Conservation (phyloP, 352 stramenopile genomes). For the Pythium coloratum region DNA sequence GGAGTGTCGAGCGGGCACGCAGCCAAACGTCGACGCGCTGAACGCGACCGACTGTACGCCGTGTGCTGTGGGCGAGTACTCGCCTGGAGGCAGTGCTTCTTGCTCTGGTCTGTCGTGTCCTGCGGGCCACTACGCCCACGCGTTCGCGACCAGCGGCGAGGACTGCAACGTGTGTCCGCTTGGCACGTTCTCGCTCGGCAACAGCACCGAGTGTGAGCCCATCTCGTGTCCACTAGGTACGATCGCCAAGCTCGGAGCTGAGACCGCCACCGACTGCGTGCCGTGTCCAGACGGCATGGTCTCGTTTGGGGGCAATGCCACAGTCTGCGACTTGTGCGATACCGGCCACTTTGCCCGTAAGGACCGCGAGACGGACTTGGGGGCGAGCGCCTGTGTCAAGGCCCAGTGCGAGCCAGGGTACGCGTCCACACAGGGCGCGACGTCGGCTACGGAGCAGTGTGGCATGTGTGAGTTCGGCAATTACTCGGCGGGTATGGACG, state of each 20-base stretch:
- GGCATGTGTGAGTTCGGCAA: conserved; percentile 31
- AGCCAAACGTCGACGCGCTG: conserved; percentile 30
- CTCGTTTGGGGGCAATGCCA: conserved; percentile 29
- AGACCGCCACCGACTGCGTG: conserved; percentile 33
- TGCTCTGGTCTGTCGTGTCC: conserved; percentile 34
- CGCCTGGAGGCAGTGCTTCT: conserved; percentile 23
- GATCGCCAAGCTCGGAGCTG: conserved; percentile 33
- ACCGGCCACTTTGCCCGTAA: conserved; percentile 30
- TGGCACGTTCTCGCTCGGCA: conserved; percentile 39
- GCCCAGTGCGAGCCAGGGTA: conserved; percentile 30
- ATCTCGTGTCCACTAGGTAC: conserved; percentile 31
- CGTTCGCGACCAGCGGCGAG: conserved; percentile 25
- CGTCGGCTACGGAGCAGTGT: conserved; percentile 28
- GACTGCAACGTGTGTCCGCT: conserved; percentile 39
- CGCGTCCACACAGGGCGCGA: conserved; percentile 17
- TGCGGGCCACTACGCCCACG: conserved; percentile 30
- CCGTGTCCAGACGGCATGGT: conserved; percentile 33
- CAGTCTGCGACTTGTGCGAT: conserved; percentile 26
- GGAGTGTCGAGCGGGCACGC: conserved; percentile 31
- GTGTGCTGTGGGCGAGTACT: conserved; percentile 39
- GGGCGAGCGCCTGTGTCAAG: conserved; percentile 30
- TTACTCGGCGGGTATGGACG: conserved; percentile 32
- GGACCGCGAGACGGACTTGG: conserved; percentile 22
- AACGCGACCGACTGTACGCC: conserved; percentile 41
- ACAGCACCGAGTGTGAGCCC: conserved; percentile 26